Conservation (phyloP, 192 early-diverging fungal genomes). For the Coemansia guatemalensis region DNA sequence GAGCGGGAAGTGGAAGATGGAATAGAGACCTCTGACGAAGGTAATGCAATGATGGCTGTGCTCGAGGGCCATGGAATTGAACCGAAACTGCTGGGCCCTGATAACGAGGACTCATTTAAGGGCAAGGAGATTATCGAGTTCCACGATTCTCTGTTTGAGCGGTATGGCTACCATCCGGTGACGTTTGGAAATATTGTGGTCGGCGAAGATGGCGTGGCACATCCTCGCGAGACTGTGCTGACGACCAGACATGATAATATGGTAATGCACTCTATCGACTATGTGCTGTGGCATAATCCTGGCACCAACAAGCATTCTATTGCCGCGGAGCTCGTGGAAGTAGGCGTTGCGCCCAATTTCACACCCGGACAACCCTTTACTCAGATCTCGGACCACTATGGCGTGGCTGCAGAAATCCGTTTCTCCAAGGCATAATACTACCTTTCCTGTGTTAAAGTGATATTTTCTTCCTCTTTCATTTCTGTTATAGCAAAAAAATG, state of each 20-base stretch:
- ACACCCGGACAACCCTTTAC: constrained; percentile 37
- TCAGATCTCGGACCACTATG: constrained; percentile 59
- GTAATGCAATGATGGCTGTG: constrained; percentile 59
- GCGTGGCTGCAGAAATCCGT: constrained; percentile 32
- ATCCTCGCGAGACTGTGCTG: constrained; percentile 64
- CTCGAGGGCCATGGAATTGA: constrained; percentile 53
- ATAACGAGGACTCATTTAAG: constrained; percentile 41
- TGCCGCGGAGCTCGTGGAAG: constrained; percentile 26
- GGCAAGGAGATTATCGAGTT: constrained; percentile 34
- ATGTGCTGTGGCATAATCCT: constrained; percentile 54
- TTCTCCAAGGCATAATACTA: constrained; percentile 3
- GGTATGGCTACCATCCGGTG: constrained; percentile 70
- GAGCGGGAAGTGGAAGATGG: constrained; percentile 54
- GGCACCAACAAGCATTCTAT: constrained; percentile 18
- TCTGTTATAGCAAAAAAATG: too few relatives aligned
- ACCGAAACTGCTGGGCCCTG: constrained; percentile 40
- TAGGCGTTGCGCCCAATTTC: constrained; percentile 47
- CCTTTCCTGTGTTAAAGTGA: background rate
- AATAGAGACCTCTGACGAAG: constrained; percentile 53
- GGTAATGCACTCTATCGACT: constrained; percentile 55
- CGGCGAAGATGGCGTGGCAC: constrained; percentile 44
- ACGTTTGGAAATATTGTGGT: constrained; percentile 71
- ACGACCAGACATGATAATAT: constrained; percentile 55
- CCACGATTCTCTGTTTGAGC: constrained; percentile 60
- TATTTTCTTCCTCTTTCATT: background rate